Conservation (phyloP, 805 yeast species). For the Cyberlindnera americana region DNA sequence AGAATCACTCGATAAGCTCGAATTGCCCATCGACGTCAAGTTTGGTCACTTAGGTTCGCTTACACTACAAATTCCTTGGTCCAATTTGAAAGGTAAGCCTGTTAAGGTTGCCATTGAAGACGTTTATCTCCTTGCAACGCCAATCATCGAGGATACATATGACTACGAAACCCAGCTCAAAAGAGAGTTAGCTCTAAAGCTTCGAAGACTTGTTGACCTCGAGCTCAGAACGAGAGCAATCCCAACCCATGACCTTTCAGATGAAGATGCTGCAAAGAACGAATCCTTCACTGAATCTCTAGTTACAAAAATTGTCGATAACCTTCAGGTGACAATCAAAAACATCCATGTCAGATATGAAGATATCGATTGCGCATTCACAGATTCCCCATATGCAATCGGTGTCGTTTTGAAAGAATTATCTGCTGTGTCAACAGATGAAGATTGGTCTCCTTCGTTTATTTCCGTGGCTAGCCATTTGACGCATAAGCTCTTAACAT, state of each 20-base stretch:
- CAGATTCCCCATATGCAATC: conserved; percentile 71
- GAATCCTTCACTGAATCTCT: conserved; percentile 85
- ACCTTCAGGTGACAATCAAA: conserved; percentile 84
- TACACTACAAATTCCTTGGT: conserved; percentile 94
- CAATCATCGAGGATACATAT: conserved; percentile 55
- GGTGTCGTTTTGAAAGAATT: conserved; percentile 84
- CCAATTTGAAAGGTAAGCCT: conserved; percentile 88
- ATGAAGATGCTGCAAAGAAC: conserved; percentile 46
- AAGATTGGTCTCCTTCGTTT: conserved; percentile 79
- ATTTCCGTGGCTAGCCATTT: conserved; percentile 63
- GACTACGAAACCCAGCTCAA: conserved; percentile 52
- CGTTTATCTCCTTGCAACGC: conserved; percentile 77
- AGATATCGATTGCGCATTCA: conserved; percentile 63
- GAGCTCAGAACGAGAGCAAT: conserved; percentile 48
- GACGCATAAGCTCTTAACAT: conserved; percentile 72
- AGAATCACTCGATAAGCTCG: conserved; percentile 83
- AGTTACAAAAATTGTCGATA: conserved; percentile 87
- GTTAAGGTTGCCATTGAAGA: conserved; percentile 85
- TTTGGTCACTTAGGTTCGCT: conserved; percentile 89
- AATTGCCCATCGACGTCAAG: conserved; percentile 80
- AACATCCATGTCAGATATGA: conserved; percentile 93
- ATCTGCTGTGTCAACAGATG: conserved; percentile 89
- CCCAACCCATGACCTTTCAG: conserved; percentile 31
- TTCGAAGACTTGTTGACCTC: conserved; percentile 63
- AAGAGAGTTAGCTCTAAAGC: conserved; percentile 61